Evolutionary conservation across 2,329 filamentous ascomycete genomes (phyloP).

Genomic region (Alternaria metachromatica): DNA sequence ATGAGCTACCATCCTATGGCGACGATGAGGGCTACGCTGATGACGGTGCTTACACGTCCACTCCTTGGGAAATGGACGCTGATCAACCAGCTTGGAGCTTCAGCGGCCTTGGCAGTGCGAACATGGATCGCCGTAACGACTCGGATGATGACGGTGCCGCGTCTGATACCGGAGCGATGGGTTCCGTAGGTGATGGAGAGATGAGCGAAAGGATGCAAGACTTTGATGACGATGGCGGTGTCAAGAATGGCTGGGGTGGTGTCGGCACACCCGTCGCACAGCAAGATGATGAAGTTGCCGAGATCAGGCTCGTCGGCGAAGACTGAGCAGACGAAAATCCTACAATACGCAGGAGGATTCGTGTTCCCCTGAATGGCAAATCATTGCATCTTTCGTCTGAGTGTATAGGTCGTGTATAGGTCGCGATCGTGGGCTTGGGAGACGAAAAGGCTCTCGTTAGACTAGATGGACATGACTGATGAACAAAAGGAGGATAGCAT

Average conservation of each 20-base stretch:
- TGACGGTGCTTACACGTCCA: slow-evolving; percentile 3
- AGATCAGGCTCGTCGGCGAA: slow-evolving; percentile 10
- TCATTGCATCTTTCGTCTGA: neutral
- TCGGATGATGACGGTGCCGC: slow-evolving; percentile 10
- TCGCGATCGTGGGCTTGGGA: neutral
- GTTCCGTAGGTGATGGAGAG: slow-evolving; percentile 3
- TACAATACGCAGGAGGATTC: neutral
- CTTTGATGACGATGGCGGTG: slow-evolving; percentile 8
- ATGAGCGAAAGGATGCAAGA: slow-evolving; percentile 9
- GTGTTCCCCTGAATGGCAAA: neutral
- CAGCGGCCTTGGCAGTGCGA: slow-evolving; percentile 6
- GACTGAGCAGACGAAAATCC: neutral
- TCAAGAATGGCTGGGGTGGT: slow-evolving; percentile 5
- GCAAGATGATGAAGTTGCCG: slow-evolving; percentile 10
- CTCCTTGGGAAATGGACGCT: slow-evolving; percentile 10
- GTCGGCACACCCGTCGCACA: slow-evolving; percentile 8
- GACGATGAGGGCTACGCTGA: slow-evolving; percentile 27
- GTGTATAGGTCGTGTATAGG: neutral
- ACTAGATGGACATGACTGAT: slow-evolving; percentile 5
- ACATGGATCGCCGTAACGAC: slow-evolving; percentile 13
- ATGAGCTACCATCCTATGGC: slow-evolving; percentile 27
- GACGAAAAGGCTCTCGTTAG: neutral
- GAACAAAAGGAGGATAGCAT: neutral
- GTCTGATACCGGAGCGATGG: slow-evolving; percentile 8
- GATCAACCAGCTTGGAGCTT: slow-evolving; percentile 35